phyloP scores from a whole-genome alignment of 2,329 filamentous ascomycete species.

The Sclerotinia glacialis region DNA sequence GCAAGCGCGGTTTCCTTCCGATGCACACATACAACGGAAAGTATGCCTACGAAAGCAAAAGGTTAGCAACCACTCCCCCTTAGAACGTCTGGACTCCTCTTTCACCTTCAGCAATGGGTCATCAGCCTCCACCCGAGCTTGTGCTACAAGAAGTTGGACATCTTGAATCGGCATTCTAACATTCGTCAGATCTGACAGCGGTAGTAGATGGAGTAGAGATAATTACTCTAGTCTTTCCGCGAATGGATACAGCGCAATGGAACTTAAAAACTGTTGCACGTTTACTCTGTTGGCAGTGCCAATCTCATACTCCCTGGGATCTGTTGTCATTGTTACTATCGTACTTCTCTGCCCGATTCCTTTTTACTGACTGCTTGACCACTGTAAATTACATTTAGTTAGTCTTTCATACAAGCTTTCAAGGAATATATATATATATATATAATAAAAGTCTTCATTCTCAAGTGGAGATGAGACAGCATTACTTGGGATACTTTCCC shows the following conservation, averaged over 20 bases:
- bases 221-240: slow-evolving; percentile 38
- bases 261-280: slow-evolving; percentile 52
- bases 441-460: neutral
- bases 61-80: slow-evolving; percentile 18
- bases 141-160: slow-evolving; percentile 55
- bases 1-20: slow-evolving; percentile 52
- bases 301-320: slow-evolving; percentile 51
- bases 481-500: neutral
- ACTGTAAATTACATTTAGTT: slow-evolving; percentile 39
- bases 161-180: slow-evolving; percentile 56
- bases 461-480: neutral
- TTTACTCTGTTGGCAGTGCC: slow-evolving; percentile 54
- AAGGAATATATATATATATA: neutral
- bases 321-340: slow-evolving; percentile 39
- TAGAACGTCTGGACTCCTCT: neutral
- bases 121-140: slow-evolving; percentile 53
- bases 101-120: slow-evolving; percentile 55
- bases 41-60: slow-evolving; percentile 47
- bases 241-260: slow-evolving; percentile 56
- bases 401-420: neutral
- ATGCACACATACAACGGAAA: slow-evolving; percentile 65
- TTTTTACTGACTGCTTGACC: slow-evolving; percentile 59
- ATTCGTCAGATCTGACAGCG: slow-evolving; percentile 22
- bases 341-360: neutral
- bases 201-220: neutral